Conservation (phyloP, 345 rosid species). For the Geranium brycei region DNA sequence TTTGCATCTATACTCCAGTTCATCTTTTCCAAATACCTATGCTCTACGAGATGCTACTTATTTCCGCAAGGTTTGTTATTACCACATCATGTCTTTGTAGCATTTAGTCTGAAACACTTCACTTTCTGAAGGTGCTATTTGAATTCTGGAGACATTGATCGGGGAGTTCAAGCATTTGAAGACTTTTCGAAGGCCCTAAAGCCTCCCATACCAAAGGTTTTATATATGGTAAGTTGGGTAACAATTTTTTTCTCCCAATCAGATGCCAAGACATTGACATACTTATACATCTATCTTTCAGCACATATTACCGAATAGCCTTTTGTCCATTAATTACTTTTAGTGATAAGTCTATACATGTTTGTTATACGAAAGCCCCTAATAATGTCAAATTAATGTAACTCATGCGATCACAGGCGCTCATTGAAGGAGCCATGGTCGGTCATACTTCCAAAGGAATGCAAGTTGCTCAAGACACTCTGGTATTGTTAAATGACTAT, state of each 20-base stretch:
- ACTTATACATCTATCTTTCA: not conserved
- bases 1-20: too few species aligned
- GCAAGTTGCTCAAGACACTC: constrained; percentile 73
- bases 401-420: constrained; percentile 40
- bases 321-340: too few species aligned
- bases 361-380: not conserved
- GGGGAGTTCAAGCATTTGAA: constrained; percentile 47
- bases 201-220: constrained; percentile 28
- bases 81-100: not conserved
- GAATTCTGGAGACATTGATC: constrained; percentile 54
- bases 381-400: not conserved
- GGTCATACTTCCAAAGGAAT: constrained; percentile 75
- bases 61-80: too few species aligned
- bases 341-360: not conserved
- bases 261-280: not conserved
- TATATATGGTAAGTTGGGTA: constrained; percentile 47
- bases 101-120: not conserved
- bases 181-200: constrained; percentile 45
- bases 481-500: constrained; percentile 34
- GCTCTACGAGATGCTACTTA: not conserved
- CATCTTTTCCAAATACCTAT: too few species aligned
- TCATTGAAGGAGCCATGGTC: constrained; percentile 78
- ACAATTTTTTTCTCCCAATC: not conserved
- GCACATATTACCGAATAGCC: not conserved
- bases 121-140: constrained; percentile 63